Conservation (phyloP, 129 eudicot genomes). For the Ambrosia artemisiifolia region DNA sequence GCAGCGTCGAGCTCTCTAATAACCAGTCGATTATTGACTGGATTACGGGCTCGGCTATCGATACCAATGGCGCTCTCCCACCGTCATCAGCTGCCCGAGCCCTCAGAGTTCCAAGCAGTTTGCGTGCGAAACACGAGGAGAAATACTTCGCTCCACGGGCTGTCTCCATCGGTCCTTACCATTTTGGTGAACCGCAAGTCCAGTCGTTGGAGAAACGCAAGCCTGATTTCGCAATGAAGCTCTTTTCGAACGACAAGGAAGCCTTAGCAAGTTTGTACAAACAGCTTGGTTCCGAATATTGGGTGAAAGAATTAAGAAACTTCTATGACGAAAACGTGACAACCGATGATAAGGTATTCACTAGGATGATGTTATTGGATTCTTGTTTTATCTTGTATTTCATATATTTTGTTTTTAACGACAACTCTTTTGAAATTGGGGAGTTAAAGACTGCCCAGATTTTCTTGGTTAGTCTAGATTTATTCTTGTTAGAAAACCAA, state of each 20-base stretch:
- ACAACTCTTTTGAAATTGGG: no score
- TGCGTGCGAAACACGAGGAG: background rate
- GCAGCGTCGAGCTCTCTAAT: no score
- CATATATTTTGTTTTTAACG: no score
- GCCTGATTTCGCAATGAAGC: background rate
- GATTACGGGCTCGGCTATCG: no score
- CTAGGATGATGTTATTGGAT: no score
- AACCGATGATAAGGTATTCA: no score
- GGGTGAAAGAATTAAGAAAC: background rate
- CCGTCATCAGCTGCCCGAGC: no score
- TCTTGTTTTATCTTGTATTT: no score
- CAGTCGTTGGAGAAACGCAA: background rate
- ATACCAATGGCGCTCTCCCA: background rate
- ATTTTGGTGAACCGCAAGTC: background rate
- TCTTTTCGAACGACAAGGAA: background rate
- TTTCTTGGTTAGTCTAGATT: no score
- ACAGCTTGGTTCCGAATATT: background rate
- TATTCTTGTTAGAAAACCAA: no score
- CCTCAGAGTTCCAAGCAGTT: background rate
- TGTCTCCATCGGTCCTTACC: background rate
- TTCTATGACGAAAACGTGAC: background rate
- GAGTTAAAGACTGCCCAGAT: background rate
- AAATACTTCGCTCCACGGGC: background rate
- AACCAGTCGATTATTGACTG: no score
- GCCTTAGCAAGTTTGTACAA: background rate